Base-by-base conservation (phyloP, 768 basidiomycete species). In the Boletus tylopilopsis region DNA sequence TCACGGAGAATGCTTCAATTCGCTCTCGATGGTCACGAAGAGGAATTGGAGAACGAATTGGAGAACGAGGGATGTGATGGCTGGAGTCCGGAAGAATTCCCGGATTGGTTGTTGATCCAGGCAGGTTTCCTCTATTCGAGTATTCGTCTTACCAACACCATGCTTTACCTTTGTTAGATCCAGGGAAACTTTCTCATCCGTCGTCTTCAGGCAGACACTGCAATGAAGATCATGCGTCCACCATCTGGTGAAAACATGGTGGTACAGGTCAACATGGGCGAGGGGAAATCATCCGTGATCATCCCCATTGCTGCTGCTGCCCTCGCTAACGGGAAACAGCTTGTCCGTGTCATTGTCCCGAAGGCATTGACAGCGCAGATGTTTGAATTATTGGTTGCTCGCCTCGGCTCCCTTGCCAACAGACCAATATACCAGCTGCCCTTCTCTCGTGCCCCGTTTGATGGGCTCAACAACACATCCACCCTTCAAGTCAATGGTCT, bases 351-450 rank as follows among this genome's bases (percentile, higher is more conserved):
- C 35, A 36, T 36, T 21, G 35, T 29, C 29, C 29, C 76, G 19
- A 77, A 74, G 47, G 60, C 74, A 0, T 59, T 78, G n/a, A 59
- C 63, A 0, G 58, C 44, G 11, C 29, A 29, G 29, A 77, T 76
- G 73, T 75, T 79, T 53, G 66, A 71, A 13, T 47, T 74, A 6
- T 66, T 80, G 1, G 63, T 29, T 5, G 29, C 29, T 29, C 29
- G 29, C 2, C 29, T 29, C 29, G 29, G 29, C 29, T 10, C 11
- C 11, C 27, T 29, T 11, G 12, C 27, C 12, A 11, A 29, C 27
- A 29, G 27, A 29, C 27, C 27, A n/a, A 35, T n/a, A 35, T 35
- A 19, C 16, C 11, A 35, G n/a, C 34, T 35, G 18, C n/a, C 34
- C 18, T 35, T 35, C n/a, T 35, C 34, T 35, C 34, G 34, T 5